Evolutionary conservation across 2,329 filamentous ascomycete species (phyloP).

Genomic region (Colletotrichum destructivum): DNA sequence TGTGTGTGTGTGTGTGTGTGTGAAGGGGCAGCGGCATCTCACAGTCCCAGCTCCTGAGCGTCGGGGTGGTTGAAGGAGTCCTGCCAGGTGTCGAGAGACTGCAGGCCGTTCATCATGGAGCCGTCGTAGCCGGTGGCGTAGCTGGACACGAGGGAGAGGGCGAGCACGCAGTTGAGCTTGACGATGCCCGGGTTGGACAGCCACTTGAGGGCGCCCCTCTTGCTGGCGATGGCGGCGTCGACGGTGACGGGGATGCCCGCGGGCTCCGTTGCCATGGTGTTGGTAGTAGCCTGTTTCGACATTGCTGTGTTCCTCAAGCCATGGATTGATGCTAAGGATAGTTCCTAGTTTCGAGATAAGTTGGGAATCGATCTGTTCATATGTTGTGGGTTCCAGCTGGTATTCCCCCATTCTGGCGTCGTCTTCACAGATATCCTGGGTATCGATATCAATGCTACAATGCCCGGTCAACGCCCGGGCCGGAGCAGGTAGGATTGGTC

Average conservation of each 20-base stretch:
- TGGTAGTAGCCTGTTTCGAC: slow-evolving; percentile 2
- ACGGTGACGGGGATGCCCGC: slow-evolving; percentile 33
- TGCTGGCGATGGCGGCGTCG: slow-evolving; percentile 32
- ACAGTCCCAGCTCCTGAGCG: slow-evolving; percentile 48
- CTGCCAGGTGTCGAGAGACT: slow-evolving; percentile 54
- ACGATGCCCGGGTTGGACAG: slow-evolving; percentile 32
- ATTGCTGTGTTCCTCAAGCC: not conserved
- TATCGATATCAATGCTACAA: slow-evolving; percentile 18
- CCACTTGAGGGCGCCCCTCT: slow-evolving; percentile 28
- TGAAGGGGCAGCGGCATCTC: not conserved
- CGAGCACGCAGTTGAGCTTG: slow-evolving; percentile 31
- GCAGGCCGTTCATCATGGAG: slow-evolving; percentile 60
- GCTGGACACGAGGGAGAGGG: slow-evolving; percentile 31
- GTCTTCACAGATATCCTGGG: not conserved
- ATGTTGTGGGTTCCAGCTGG: not conserved
- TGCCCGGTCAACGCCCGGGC: slow-evolving; percentile 33
- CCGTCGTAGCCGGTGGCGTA: slow-evolving; percentile 48
- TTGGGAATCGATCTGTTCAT: not conserved
- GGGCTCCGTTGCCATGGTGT: slow-evolving; percentile 3
- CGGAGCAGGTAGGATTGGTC: slow-evolving; percentile 4
- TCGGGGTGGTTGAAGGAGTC: slow-evolving; percentile 52
- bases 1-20: no score
- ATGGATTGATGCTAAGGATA: no score
- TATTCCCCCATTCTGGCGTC: not conserved
- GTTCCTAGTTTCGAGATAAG: no score